phyloP scores from a whole-genome alignment of 768 basidiomycete species.

The Leucocoprinus sp. region DNA sequence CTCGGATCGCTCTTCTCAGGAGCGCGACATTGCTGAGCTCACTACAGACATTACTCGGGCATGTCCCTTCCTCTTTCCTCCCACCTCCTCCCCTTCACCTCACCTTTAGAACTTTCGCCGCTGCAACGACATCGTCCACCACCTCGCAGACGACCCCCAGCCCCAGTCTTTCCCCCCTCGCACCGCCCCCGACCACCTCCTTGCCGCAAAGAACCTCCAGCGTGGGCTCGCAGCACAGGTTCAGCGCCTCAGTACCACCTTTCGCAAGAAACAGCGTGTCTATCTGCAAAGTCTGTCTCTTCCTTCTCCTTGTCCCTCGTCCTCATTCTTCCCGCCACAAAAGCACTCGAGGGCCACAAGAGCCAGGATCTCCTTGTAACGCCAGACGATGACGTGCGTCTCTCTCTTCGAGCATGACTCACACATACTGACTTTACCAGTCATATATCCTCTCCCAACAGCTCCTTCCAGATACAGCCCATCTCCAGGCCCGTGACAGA shows the following conservation, averaged over 20 bases:
- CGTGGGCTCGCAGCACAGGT: constrained; percentile 93
- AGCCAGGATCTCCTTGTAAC: constrained; percentile 92
- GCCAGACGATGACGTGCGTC: constrained; percentile 78
- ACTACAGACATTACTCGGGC: constrained; percentile 88
- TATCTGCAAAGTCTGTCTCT: constrained; percentile 90
- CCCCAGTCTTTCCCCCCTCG: constrained; percentile 60
- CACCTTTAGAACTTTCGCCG: constrained; percentile 54
- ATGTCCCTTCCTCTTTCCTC: constrained; percentile 32
- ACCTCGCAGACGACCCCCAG: constrained; percentile 46
- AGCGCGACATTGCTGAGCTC: constrained; percentile 83
- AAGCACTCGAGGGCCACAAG: constrained; percentile 70
- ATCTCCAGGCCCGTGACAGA: constrained; percentile 40
- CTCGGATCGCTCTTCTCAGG: constrained; percentile 88
- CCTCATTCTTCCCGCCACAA: background rate
- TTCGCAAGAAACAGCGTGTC: constrained; percentile 95
- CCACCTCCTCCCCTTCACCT: constrained; percentile 25
- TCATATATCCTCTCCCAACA: constrained; percentile 32
- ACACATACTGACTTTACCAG: constrained; percentile 16
- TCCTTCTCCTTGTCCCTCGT: constrained; percentile 10
- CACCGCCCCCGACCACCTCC: constrained; percentile 33
- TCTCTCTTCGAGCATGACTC: constrained; percentile 14
- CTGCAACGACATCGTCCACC: constrained; percentile 62
- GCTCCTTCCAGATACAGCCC: constrained; percentile 27
- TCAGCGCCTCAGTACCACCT: constrained; percentile 84
- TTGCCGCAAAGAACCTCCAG: constrained; percentile 90